Percentiles rank a stretch among this genome's conserved stretches.
These are phyloP conservation scores for Talaromyces thailandensis DNA, from an alignment of 495 filamentous ascomycete species.

Conservation along the genomic window DNA sequence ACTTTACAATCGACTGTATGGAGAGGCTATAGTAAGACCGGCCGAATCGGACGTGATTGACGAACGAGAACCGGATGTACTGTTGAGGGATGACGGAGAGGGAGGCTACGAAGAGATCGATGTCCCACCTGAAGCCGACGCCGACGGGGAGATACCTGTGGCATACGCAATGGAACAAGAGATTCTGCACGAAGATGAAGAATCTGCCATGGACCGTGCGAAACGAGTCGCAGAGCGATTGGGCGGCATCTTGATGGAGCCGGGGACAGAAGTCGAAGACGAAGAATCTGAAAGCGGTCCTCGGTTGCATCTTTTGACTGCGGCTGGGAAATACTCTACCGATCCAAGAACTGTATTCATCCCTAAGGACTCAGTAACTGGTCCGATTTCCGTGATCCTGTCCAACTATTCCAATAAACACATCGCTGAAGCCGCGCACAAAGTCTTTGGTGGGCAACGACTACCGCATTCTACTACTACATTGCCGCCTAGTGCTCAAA, in stretches of 20 bases:
- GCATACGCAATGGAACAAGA: conserved; percentile 34
- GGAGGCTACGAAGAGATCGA: conserved; percentile 56
- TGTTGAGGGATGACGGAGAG: conserved; percentile 49
- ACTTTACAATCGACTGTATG: conserved; percentile 77
- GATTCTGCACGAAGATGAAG: conserved; percentile 19
- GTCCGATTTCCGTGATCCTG: conserved; percentile 58
- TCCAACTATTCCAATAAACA: conserved; percentile 61
- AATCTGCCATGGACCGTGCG: conserved; percentile 26
- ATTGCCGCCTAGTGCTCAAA: conserved; percentile 33
- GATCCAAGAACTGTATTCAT: conserved; percentile 61
- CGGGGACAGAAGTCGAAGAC: conserved; percentile 40
- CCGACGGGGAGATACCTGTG: conserved; percentile 20
- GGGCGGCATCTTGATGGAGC: conserved; percentile 37
- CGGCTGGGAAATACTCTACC: conserved; percentile 54
- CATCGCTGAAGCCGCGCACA: conserved; percentile 56
- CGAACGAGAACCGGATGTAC: conserved; percentile 24
- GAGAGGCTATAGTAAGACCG: conserved; percentile 47
- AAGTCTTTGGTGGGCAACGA: conserved; percentile 60
- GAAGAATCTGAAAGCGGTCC: conserved; percentile 29
- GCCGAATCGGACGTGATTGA: conserved; percentile 26
- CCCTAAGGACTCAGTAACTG: conserved; percentile 55
- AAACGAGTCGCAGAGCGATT: conserved; percentile 37
- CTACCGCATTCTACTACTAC: conserved; percentile 66
- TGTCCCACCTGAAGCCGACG: conserved; percentile 22
- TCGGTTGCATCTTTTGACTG: conserved; percentile 56